Conservation (phyloP, 2,329 filamentous ascomycete species). For the Penicillium nordicum region DNA sequence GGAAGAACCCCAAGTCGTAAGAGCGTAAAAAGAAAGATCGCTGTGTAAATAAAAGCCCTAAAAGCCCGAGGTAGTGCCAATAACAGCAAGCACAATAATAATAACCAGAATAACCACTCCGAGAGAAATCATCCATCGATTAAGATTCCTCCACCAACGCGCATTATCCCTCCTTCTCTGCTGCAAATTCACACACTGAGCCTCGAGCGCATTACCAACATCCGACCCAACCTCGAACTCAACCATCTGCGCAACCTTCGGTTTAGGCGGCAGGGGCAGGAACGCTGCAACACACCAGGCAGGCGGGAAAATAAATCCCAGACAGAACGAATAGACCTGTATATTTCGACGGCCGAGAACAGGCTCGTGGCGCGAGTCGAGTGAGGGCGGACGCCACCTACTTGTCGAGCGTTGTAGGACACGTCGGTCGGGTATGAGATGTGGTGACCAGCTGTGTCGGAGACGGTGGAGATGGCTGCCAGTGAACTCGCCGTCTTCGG, state of each 20-base stretch:
- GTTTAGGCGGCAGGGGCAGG: slow-evolving; percentile 64
- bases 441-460: slow-evolving; percentile 70
- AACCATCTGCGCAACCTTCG: slow-evolving; percentile 48
- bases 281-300: slow-evolving; percentile 79
- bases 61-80: slow-evolving; percentile 35
- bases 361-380: slow-evolving; percentile 62
- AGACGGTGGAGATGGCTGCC: slow-evolving; percentile 41
- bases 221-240: slow-evolving; percentile 39
- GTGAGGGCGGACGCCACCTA: slow-evolving; percentile 70
- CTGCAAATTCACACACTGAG: slow-evolving; percentile 45
- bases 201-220: slow-evolving; percentile 45
- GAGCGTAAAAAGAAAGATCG: slow-evolving; percentile 9
- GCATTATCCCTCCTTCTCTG: slow-evolving; percentile 56
- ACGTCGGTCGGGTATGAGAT: slow-evolving; percentile 63
- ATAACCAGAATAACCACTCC: slow-evolving; percentile 55
- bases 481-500: slow-evolving; percentile 16
- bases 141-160: slow-evolving; percentile 63
- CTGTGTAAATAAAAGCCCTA: slow-evolving; percentile 8
- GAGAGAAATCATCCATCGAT: slow-evolving; percentile 58
- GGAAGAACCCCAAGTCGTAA: slow-evolving; percentile 10
- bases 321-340: slow-evolving; percentile 70
- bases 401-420: slow-evolving; percentile 52
- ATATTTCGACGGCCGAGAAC: slow-evolving; percentile 65
- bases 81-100: slow-evolving; percentile 39
- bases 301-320: slow-evolving; percentile 75